Conservation (phyloP, 2,329 filamentous ascomycete species). For the Sphaerostilbella broomeana region DNA sequence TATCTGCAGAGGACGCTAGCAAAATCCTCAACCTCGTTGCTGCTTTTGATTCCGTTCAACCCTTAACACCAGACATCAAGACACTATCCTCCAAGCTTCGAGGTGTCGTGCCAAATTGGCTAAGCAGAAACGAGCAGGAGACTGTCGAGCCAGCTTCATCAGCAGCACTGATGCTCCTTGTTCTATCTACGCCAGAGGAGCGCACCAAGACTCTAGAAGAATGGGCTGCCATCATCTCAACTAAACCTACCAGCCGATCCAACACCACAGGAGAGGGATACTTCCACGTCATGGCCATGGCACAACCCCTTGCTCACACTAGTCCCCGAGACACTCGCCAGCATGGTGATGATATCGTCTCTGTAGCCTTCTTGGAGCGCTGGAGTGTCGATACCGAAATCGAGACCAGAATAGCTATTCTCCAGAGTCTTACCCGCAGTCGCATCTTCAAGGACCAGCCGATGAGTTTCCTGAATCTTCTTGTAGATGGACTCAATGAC, state of each 20-base stretch:
- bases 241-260: conserved; percentile 27
- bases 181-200: conserved; percentile 33
- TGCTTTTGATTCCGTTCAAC: conserved; percentile 13
- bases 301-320: conserved; percentile 35
- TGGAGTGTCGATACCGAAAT: conserved; percentile 46
- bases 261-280: conserved; percentile 41
- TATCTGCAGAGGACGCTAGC: conserved; percentile 18
- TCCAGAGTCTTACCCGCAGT: conserved; percentile 47
- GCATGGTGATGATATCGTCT: conserved; percentile 29
- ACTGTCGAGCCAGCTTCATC: conserved; percentile 43
- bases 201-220: conserved; percentile 34
- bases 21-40: conserved; percentile 20
- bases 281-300: conserved; percentile 47
- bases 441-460: conserved; percentile 37
- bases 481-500: conserved; percentile 65
- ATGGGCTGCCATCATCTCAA: conserved; percentile 41
- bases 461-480: conserved; percentile 36
- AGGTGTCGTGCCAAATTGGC: conserved; percentile 37
- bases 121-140: conserved; percentile 45
- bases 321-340: background rate
- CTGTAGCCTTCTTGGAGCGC: conserved; percentile 41
- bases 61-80: conserved; percentile 10
- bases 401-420: conserved; percentile 48
- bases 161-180: conserved; percentile 44
- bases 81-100: conserved; percentile 23